Base-by-base conservation (phyloP, 495 filamentous ascomycete species). In the Neurospora discreta region DNA sequence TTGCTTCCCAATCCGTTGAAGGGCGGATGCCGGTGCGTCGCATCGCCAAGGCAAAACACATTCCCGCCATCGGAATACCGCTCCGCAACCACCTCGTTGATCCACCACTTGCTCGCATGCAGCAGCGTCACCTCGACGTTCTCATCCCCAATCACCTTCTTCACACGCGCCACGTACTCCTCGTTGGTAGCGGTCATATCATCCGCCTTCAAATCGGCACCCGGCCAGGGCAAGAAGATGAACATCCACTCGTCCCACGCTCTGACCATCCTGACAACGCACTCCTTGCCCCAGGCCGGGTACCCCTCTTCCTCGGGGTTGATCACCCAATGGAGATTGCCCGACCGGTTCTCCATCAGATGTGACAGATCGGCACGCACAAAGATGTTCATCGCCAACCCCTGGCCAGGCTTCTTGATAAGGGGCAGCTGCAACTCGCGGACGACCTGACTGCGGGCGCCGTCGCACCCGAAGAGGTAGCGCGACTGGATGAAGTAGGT, bases 391-490 rank as follows among this genome's bases (percentile, higher is more conserved):
- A 87, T 81, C 0, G 87, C 87, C 26, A 87, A 73, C 1, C 87
- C 87, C 70, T 87, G 85, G 2, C 85, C 84, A 0, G 86, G 86
- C 71, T 85, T 81, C 70, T 84, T 82, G 44, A 82, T 78, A 52
- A 89, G 77, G 1, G 85, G 85, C 26, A 87, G 81, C 11, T 79
- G 74, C 0, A 87, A 75, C 74, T 86, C 82, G 20, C 81, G 78
- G 8, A 87, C 77, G n/a, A 90, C 80, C 40, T 81, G 78, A 72
- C 85, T 87, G 16, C 85, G 77, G 0, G 84, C 87, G 4, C 88
- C 88, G 71, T 90, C 88, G 18, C 84, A 84, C 0, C 88, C 88
- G 71, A 89, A 88, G 2, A 90, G 77, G 71, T 86, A 91, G 38
- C 81, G 83, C 6, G 85, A 84, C 23, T 81, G 78, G 39, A 89